These are phyloP conservation scores for Sporisorium reilianum DNA, from an alignment of 1,284 basidiomycete genomes.

Conservation along the genomic window DNA sequence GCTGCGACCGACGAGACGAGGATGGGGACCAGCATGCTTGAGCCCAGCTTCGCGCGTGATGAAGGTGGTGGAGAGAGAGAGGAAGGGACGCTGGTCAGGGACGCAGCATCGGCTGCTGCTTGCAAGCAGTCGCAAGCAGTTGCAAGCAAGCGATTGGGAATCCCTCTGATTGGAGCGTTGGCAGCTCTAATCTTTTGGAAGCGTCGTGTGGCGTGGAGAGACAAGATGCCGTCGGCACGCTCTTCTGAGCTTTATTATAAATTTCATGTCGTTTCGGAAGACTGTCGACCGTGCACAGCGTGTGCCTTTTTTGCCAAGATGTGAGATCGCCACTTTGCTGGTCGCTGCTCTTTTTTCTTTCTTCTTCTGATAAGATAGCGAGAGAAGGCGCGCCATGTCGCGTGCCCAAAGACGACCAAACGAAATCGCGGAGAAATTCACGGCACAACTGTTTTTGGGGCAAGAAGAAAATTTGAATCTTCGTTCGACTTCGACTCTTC, in stretches of 20 bases:
- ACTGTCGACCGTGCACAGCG: slow-evolving; percentile 26
- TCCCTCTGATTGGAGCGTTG: slow-evolving; percentile 18
- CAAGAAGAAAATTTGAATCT: slow-evolving; percentile 6
- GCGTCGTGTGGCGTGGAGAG: not conserved
- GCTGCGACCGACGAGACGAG: slow-evolving; percentile 38
- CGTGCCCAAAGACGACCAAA: not conserved
- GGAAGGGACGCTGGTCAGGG: not conserved
- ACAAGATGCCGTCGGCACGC: slow-evolving; percentile 29
- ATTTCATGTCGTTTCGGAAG: slow-evolving; percentile 24
- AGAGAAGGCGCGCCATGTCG: too few species aligned
- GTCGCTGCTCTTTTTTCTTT: not conserved
- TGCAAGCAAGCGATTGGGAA: not conserved
- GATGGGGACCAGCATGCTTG: slow-evolving; percentile 34
- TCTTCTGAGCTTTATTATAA: slow-evolving; percentile 32
- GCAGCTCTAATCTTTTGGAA: slow-evolving; percentile 9
- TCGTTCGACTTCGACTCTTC: not conserved
- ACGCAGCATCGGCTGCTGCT: too few species aligned
- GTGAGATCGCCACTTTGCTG: slow-evolving; percentile 17
- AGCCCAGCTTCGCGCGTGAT: not conserved
- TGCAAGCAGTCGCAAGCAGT: too few species aligned
- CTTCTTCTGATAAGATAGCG: slow-evolving; percentile 32
- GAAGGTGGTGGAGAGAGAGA: slow-evolving; percentile 11
- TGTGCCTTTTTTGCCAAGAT: slow-evolving; percentile 1
- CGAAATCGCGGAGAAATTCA: slow-evolving; percentile 11
- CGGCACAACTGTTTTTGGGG: slow-evolving; percentile 3